Evolutionary conservation across 345 rosid species (phyloP).

Genomic region (Physaria fendleri): DNA sequence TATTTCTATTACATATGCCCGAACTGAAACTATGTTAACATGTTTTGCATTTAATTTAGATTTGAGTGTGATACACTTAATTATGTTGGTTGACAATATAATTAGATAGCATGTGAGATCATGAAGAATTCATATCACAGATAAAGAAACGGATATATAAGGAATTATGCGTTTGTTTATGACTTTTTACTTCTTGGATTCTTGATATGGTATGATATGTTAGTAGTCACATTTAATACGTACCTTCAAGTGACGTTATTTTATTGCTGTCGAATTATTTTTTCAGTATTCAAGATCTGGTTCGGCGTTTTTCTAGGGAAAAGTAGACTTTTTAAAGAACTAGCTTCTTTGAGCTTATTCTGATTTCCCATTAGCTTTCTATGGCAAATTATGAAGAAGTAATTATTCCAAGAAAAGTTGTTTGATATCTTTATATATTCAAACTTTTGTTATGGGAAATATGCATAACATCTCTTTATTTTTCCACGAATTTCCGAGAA

Average conservation of each 20-base stretch:
- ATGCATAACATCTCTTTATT: too few relatives aligned
- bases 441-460: neutral
- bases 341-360: neutral
- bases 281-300: neutral
- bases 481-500: too few relatives aligned
- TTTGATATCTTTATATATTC: neutral
- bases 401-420: neutral
- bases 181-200: slow-evolving; percentile 21
- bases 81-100: slow-evolving; percentile 17
- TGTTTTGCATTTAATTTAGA: slow-evolving; percentile 6
- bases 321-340: neutral
- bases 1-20: neutral
- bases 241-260: slow-evolving; percentile 15
- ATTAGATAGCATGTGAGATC: slow-evolving; percentile 20
- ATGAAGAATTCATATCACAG: neutral
- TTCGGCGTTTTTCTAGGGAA: slow-evolving; percentile 1
- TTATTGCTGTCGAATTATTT: neutral
- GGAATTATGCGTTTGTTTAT: slow-evolving; percentile 6
- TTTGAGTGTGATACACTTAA: neutral
- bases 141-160: neutral
- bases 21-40: neutral
- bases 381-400: neutral
- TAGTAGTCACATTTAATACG: slow-evolving; percentile 2
- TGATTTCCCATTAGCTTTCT: neutral
- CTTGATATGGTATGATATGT: slow-evolving; percentile 5